Evolutionary conservation across 2,329 filamentous ascomycete genomes (phyloP), one percentile per base, ranked within the genome.

Genomic region (Fusarium compactum): DNA sequence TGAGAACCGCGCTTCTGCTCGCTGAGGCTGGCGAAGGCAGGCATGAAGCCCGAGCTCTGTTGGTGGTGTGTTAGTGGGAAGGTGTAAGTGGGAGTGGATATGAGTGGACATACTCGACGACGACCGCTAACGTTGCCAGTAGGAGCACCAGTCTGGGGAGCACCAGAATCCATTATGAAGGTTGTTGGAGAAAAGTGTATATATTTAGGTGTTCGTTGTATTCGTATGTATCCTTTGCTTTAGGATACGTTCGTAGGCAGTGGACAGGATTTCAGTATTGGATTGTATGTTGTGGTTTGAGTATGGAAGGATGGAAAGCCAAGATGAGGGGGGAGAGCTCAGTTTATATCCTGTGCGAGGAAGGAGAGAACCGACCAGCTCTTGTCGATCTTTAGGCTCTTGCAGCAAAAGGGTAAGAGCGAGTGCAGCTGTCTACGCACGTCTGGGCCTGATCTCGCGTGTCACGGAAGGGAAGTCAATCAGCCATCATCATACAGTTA

Each of bases 1-100:
- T 79, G 79, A 22, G 78, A 77, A 56, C 83, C 76, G 53, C 85
- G 83, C 78, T 87, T 88, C 60, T 85, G 83, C 65, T 84, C 82
- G 48, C 83, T 80, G 3, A 89, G 83, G 15, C 82, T 79, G 7
- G 86, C 83, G 76, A 88, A 89, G 54, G 78, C 75, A 25, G 80
- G 80, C 72, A 85, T 79, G 50, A 84, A 82, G 48, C 82, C 79
- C 10, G 84, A 86, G 73, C 83, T 84, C 82, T 84, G 60, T 34
- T 29, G 7, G 22, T 8, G 27, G 29, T 14, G 22, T 25, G 14
- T 41, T 27, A 52, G 61, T 48, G 63, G 24, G 14, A 29, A n/a
- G 12, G 32, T 44, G 15, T 30, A 34, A 50, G 8, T 29, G 43
- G 18, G n/a, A 11, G 20, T 29, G 20, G 12, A 12, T 30, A 22